Conservation (phyloP, 2,329 filamentous ascomycete species). For the Chaetomiaceae sp. region DNA sequence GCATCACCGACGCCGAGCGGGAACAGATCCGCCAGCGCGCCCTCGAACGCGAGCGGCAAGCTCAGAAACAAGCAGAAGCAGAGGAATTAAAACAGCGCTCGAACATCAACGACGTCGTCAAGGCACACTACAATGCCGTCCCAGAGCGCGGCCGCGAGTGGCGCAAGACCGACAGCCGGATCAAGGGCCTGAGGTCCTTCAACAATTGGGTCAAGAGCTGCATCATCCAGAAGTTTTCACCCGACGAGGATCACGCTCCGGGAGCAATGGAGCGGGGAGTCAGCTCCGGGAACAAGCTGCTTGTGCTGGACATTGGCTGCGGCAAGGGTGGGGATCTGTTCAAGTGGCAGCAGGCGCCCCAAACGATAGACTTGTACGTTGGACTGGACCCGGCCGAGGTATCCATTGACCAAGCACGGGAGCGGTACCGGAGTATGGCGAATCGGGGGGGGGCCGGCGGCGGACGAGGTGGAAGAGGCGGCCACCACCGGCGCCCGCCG, state of each 20-base stretch:
- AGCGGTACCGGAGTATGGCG: constrained; percentile 73
- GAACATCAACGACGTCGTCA: constrained; percentile 78
- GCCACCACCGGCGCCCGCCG: constrained; percentile 44
- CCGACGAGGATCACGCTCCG: constrained; percentile 67
- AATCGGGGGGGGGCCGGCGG: constrained; percentile 51
- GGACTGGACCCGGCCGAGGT: constrained; percentile 90
- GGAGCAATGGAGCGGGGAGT: constrained; percentile 52
- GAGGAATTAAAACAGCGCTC: constrained; percentile 44
- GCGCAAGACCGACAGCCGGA: constrained; percentile 89
- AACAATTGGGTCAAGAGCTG: constrained; percentile 99
- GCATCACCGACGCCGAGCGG: constrained; percentile 63
- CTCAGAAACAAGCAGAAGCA: constrained; percentile 34
- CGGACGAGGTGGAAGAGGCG: constrained; percentile 47
- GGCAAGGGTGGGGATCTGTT: constrained; percentile 93
- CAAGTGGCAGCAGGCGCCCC: constrained; percentile 95
- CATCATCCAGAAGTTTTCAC: constrained; percentile 93
- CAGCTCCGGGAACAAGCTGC: constrained; percentile 54
- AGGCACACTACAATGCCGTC: constrained; percentile 92
- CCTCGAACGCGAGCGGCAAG: constrained; percentile 49
- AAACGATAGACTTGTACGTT: constrained; percentile 86
- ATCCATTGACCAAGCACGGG: constrained; percentile 83
- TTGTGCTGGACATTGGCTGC: constrained; percentile 91
- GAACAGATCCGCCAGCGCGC: constrained; percentile 62
- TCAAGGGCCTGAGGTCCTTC: constrained; percentile 89
- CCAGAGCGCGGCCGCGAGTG: constrained; percentile 91